phyloP scores from a whole-genome alignment of 805 yeast species.

The Ogataea populi-albae region DNA sequence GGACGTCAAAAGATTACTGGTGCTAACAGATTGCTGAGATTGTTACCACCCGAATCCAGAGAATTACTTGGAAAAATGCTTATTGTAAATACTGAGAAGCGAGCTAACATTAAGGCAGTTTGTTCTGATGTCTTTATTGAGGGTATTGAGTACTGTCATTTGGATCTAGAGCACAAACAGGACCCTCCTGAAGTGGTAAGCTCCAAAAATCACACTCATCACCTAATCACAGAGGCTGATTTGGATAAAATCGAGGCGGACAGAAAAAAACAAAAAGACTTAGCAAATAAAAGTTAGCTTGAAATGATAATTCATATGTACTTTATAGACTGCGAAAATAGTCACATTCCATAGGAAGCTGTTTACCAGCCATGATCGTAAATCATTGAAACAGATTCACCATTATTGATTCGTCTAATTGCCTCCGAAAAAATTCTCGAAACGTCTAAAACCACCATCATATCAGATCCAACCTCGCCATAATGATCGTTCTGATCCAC shows the following conservation, averaged over 20 bases:
- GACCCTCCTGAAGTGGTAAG: constrained; percentile 22
- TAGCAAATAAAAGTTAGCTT: constrained; percentile 17
- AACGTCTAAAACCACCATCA: constrained; percentile 77
- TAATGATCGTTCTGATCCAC: constrained; percentile 75
- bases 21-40: constrained; percentile 66
- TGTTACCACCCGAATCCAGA: constrained; percentile 68
- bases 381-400: constrained; percentile 91
- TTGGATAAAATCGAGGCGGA: constrained; percentile 40
- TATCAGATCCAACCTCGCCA: constrained; percentile 47
- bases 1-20: constrained; percentile 41
- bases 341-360: not conserved
- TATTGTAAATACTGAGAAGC: constrained; percentile 50
- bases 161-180: constrained; percentile 19
- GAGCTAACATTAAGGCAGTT: constrained; percentile 60
- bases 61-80: constrained; percentile 64
- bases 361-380: constrained; percentile 75
- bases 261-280: constrained; percentile 26
- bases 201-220: constrained; percentile 54
- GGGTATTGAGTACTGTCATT: constrained; percentile 54
- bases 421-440: constrained; percentile 90
- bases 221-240: constrained; percentile 66
- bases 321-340: too few species aligned
- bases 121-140: constrained; percentile 55
- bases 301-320: too few species aligned
- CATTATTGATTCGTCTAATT: constrained; percentile 92